Conservation (phyloP, 805 yeast species). For the Blastobotrys parvus region DNA sequence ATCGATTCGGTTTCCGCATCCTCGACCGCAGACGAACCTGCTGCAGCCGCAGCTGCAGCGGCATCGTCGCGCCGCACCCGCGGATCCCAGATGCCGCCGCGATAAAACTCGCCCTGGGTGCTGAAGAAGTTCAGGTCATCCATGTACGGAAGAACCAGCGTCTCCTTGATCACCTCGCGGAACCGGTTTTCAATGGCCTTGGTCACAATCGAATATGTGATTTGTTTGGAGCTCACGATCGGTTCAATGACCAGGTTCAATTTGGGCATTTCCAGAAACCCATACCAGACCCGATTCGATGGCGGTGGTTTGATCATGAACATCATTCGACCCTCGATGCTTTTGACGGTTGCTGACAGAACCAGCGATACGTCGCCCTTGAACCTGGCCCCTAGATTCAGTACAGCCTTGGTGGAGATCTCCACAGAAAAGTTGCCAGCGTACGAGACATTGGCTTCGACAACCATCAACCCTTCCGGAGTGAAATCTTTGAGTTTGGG, state of each 20-base stretch:
- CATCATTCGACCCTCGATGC: conserved; percentile 64
- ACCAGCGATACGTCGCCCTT: conserved; percentile 67
- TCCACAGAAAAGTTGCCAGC: conserved; percentile 69
- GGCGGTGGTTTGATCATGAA: conserved; percentile 82
- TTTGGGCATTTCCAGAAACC: conserved; percentile 71
- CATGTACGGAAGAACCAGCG: conserved; percentile 79
- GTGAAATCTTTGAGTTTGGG: conserved; percentile 62
- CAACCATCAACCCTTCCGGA: conserved; percentile 68
- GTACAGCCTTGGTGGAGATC: conserved; percentile 69
- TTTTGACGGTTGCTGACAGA: conserved; percentile 58
- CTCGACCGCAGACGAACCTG: neutral
- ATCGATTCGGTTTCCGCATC: neutral
- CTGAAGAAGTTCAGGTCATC: conserved; percentile 74
- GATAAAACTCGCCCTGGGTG: conserved; percentile 59
- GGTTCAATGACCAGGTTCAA: conserved; percentile 78
- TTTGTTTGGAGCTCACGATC: conserved; percentile 74
- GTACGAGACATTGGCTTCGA: conserved; percentile 57
- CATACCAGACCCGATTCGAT: conserved; percentile 83
- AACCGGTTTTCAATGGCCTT: conserved; percentile 70
- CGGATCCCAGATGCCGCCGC: conserved; percentile 89
- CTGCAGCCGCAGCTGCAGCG: neutral
- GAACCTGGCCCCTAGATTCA: conserved; percentile 70
- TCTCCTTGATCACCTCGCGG: conserved; percentile 67
- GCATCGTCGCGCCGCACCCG: too few species aligned
- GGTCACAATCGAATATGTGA: conserved; percentile 71